Evolutionary conservation across 2,329 filamentous ascomycete species (phyloP).

Genomic region (Verticillium isaacii): DNA sequence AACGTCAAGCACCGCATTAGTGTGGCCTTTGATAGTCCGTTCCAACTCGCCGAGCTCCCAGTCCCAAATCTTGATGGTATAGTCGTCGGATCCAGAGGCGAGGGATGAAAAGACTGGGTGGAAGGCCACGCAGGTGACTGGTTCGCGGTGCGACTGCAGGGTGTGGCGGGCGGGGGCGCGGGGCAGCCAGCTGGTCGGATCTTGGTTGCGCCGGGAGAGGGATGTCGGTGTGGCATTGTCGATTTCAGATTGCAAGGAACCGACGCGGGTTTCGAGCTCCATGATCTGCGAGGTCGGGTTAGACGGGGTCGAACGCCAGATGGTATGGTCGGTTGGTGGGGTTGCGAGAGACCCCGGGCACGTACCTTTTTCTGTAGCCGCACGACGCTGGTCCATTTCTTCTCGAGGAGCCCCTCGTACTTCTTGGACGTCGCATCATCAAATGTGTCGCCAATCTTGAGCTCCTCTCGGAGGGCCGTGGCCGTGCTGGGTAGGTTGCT

Average conservation of each 20-base stretch:
- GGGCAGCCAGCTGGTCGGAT: conserved; percentile 85
- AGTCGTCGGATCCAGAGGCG: conserved; percentile 87
- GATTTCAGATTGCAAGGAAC: conserved; percentile 73
- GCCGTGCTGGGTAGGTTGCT: conserved; percentile 68
- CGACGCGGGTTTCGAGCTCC: conserved; percentile 77
- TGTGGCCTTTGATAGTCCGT: conserved; percentile 86
- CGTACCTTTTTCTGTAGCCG: conserved; percentile 87
- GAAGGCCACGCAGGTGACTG: conserved; percentile 85
- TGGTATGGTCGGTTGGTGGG: background rate
- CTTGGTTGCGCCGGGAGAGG: conserved; percentile 73
- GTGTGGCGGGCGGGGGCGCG: conserved; percentile 74
- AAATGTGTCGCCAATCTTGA: conserved; percentile 65
- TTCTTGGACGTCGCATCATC: conserved; percentile 83
- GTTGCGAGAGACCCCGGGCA: background rate
- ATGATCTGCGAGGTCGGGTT: conserved; percentile 61
- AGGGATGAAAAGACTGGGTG: conserved; percentile 88
- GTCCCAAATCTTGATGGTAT: conserved; percentile 95
- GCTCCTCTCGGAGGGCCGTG: conserved; percentile 68
- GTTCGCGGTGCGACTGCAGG: conserved; percentile 74
- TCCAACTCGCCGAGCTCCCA: conserved; percentile 92
- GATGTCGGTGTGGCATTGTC: conserved; percentile 76
- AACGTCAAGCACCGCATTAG: conserved; percentile 79
- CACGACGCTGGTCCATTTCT: conserved; percentile 98
- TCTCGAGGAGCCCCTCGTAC: conserved; percentile 90
- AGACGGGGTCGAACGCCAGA: conserved; percentile 1